Percentiles rank a stretch among this genome's conserved stretches.
Conservation (phyloP, 768 basidiomycete species). For the Rhizopogon vulgaris region DNA sequence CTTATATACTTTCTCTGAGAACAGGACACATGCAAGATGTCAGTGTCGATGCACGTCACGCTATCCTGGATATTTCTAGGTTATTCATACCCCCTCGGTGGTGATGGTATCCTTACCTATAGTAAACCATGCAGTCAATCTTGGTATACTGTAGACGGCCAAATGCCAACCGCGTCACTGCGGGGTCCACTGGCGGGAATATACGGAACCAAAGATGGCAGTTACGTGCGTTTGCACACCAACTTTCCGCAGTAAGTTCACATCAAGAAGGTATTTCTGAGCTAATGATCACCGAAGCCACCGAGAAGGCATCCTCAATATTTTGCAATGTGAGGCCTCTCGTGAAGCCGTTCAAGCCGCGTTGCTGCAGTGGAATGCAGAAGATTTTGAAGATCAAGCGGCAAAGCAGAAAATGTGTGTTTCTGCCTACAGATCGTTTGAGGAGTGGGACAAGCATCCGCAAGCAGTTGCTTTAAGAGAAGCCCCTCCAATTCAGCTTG, state of each 20-base stretch:
- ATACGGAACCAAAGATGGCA: slow-evolving; percentile 44
- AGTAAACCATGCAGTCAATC: slow-evolving; percentile 38
- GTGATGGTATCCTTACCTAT: not conserved
- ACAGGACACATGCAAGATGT: slow-evolving; percentile 44
- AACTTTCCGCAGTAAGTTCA: slow-evolving; percentile 54
- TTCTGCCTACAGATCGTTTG: slow-evolving; percentile 42
- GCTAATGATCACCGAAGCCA: slow-evolving; percentile 31
- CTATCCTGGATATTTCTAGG: slow-evolving; percentile 49
- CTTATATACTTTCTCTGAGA: slow-evolving; percentile 40
- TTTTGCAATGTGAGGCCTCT: slow-evolving; percentile 32
- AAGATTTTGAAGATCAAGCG: slow-evolving; percentile 43
- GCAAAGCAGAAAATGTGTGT: slow-evolving; percentile 41
- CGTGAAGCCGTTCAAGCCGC: slow-evolving; percentile 33
- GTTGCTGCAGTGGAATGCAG: slow-evolving; percentile 35
- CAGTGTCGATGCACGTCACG: slow-evolving; percentile 48
- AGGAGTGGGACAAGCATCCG: slow-evolving; percentile 43
- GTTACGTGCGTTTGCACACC: slow-evolving; percentile 52
- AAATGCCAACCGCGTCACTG: slow-evolving; percentile 22
- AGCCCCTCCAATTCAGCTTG: slow-evolving; percentile 37
- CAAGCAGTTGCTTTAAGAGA: slow-evolving; percentile 37
- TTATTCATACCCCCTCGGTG: not conserved
- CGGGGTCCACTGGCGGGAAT: slow-evolving; percentile 50
- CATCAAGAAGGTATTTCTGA: not conserved
- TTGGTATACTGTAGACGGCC: slow-evolving; percentile 41
- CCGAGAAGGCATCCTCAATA: slow-evolving; percentile 40